These are phyloP conservation scores for Solanum ossicruentum DNA, from an alignment of 257 asterid species.

Conservation along the genomic window DNA sequence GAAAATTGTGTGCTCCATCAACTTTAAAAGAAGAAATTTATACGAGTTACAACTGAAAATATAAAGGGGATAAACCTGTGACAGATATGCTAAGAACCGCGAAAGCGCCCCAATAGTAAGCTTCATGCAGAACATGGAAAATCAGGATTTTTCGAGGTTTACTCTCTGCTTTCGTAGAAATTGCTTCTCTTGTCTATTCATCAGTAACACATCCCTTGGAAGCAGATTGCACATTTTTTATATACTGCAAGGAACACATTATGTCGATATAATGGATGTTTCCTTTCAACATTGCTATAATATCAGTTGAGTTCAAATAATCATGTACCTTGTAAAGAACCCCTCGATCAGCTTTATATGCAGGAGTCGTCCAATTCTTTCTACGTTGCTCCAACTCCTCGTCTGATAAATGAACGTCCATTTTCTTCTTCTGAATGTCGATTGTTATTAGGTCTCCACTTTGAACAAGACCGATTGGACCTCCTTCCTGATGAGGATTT, in stretches of 20 bases:
- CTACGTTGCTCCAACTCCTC: constrained; percentile 57
- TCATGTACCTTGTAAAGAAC: constrained; percentile 71
- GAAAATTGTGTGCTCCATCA: neutral
- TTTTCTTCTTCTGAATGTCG: constrained; percentile 53
- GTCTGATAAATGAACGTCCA: constrained; percentile 62
- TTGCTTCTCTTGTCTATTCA: constrained; percentile 26
- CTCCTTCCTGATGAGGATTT: constrained; percentile 69
- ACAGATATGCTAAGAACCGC: neutral
- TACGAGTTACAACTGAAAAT: neutral
- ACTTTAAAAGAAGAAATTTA: neutral
- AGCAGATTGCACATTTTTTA: constrained; percentile 77
- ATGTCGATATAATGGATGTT: neutral
- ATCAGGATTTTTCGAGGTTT: neutral
- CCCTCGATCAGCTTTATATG: constrained; percentile 72
- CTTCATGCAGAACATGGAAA: neutral
- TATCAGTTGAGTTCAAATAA: neutral
- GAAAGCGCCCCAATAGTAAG: neutral
- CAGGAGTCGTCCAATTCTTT: constrained; percentile 63
- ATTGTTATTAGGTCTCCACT: constrained; percentile 66
- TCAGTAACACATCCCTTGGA: constrained; percentile 93
- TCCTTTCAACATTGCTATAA: neutral
- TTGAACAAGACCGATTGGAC: constrained; percentile 75
- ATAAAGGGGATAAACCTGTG: neutral
- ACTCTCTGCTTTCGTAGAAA: neutral
- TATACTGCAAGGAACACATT: constrained; percentile 35